Base-by-base conservation (phyloP, 108 stramenopile species). In the Fistulifera solaris region DNA sequence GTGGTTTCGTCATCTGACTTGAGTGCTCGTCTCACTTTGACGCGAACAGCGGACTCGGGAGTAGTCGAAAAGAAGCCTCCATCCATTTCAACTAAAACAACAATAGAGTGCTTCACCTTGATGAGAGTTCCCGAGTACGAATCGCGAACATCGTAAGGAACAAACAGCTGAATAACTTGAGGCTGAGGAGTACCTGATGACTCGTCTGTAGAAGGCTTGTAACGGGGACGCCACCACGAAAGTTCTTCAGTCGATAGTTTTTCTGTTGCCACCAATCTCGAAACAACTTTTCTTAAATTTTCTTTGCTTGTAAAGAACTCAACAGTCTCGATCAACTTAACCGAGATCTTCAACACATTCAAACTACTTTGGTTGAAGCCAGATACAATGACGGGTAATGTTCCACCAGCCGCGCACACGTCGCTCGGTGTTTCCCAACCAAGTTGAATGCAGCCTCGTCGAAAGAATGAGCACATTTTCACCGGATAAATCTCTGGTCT, bases 131-230 rank as follows among this genome's bases (percentile, higher is more conserved):
- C 65, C 23, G 17, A 12, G 38, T 58, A 66, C 1, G 49, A 31
- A 18, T 58, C 48, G 24, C 58, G 54, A 6, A 38, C 50, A 14
- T 66, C 56, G 6, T 1, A 8, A 24, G 56, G 49, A 58, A 66
- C 15, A 6, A 40, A 13, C 13, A 61, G 14, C 26, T 21, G n/a
- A 25, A 52, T 48, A 2, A 14, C 14, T 1, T 26, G 48, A 19
- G 12, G 11, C 7, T 23, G 48, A 19, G 48, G 23, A 12, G 17
- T 6, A 6, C 19, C 12, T 13, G 23, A 25, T 46, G 44, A 21
- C 3, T 25, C 23, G 1, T 13, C 23, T 48, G 48, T 48, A 26
- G 31, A 35, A 35, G 31, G 31, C 31, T 35, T 35, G 31, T 35
- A 35, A 35, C 31, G 31, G 31, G 31, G 31, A n/a, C 31, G 31